A percentile compares a stretch with the other conserved stretches of the same genome.
phyloP scores from a whole-genome alignment of 805 yeast genomes.

The Pichia insulana region DNA sequence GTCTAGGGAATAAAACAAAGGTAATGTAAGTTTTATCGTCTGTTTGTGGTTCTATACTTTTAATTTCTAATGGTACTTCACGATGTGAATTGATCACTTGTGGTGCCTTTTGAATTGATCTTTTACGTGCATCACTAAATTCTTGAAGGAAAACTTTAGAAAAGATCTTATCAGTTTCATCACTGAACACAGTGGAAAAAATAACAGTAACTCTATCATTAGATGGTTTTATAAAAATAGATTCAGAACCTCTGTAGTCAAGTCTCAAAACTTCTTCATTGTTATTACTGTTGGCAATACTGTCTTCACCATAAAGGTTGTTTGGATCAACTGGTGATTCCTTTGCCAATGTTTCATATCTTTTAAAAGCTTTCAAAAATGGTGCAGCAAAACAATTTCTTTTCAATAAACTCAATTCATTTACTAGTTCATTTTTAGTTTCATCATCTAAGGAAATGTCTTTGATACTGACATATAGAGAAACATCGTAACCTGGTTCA shows the following conservation, averaged over 20 bases:
- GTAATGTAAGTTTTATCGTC: constrained; percentile 40
- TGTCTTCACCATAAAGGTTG: constrained; percentile 33
- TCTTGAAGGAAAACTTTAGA: constrained; percentile 88
- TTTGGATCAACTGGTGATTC: constrained; percentile 31
- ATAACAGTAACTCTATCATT: constrained; percentile 95
- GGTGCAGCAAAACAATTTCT: constrained; percentile 90
- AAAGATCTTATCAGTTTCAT: constrained; percentile 89
- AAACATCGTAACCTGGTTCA: constrained; percentile 78
- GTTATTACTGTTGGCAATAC: constrained; percentile 25
- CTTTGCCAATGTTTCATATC: constrained; percentile 61
- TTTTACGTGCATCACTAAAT: constrained; percentile 90
- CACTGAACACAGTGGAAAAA: constrained; percentile 89
- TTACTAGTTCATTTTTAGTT: constrained; percentile 42
- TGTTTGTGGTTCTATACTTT: constrained; percentile 32
- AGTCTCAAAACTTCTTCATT: constrained; percentile 57
- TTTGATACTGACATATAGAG: constrained; percentile 55
- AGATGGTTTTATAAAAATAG: constrained; percentile 83
- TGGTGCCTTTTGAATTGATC: constrained; percentile 96
- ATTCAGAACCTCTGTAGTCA: constrained; percentile 87
- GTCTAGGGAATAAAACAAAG: constrained; percentile 76
- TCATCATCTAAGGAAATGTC: constrained; percentile 32
- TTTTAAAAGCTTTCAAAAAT: constrained; percentile 73
- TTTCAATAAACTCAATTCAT: constrained; percentile 65
- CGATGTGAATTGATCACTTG: constrained; percentile 86
- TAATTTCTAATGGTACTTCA: constrained; percentile 89